Evolutionary conservation across 805 yeast species (phyloP).

Genomic region (Schizosaccharomyces japonicus): DNA sequence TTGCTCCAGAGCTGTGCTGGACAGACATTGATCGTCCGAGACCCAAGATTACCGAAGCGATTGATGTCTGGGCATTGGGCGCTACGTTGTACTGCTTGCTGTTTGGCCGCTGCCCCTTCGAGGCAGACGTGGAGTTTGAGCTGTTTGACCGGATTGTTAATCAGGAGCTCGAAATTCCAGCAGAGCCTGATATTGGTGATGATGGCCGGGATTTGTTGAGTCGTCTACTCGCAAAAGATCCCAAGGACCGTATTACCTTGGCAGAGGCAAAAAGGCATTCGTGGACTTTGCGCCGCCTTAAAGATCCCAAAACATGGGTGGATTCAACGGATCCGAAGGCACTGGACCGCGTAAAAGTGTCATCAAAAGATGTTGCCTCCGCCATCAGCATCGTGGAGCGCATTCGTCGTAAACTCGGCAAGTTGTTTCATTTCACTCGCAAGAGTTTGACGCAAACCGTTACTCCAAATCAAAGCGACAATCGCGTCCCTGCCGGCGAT

Average conservation of each 20-base stretch:
- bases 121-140: constrained; percentile 66
- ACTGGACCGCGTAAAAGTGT: constrained; percentile 22
- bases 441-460: background rate
- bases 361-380: constrained; percentile 42
- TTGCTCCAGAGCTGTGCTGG: constrained; percentile 77
- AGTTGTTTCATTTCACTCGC: background rate
- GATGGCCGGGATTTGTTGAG: constrained; percentile 30
- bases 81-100: constrained; percentile 70
- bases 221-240: constrained; percentile 45
- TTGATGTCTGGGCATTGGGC: constrained; percentile 96
- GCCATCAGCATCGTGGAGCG: constrained; percentile 27
- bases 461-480: no score
- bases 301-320: constrained; percentile 9
- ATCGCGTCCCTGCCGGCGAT: no score
- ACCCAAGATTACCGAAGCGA: constrained; percentile 48
- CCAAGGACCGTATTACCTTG: constrained; percentile 42
- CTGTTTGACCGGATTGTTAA: constrained; percentile 61
- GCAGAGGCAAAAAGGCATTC: constrained; percentile 54
- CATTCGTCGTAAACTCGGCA: background rate
- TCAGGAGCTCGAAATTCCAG: constrained; percentile 35
- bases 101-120: constrained; percentile 75
- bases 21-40: constrained; percentile 23
- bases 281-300: constrained; percentile 29
- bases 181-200: constrained; percentile 10
- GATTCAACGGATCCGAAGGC: background rate